A percentile compares a stretch with the other conserved stretches of the same genome.
phyloP scores from a whole-genome alignment of 352 stramenopile genomes.

The Phytophthora idaei region DNA sequence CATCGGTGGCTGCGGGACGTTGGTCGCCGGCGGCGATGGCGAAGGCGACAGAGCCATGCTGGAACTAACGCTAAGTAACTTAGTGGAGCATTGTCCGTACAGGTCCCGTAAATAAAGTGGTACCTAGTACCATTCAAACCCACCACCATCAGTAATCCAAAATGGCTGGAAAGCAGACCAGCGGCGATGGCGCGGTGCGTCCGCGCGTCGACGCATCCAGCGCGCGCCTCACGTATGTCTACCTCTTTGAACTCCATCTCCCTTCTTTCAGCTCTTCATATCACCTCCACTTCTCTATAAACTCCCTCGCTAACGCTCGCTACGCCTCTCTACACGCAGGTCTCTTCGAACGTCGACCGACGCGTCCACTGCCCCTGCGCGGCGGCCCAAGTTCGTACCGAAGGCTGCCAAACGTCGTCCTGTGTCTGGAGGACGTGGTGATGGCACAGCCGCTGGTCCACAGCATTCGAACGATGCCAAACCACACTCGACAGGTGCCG shows the following conservation, averaged over 20 bases:
- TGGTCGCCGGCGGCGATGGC: neutral
- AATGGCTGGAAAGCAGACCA: conserved; percentile 51
- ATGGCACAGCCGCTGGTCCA: conserved; percentile 3
- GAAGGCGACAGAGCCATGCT: neutral
- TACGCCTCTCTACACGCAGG: conserved; percentile 31
- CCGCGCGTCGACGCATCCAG: conserved; percentile 76
- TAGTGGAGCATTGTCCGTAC: no score
- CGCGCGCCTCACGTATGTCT: conserved; percentile 64
- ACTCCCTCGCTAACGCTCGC: conserved; percentile 4
- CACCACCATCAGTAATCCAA: conserved; percentile 2
- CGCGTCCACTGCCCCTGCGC: conserved; percentile 37
- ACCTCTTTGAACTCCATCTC: neutral
- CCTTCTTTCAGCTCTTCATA: neutral
- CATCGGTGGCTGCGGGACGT: neutral
- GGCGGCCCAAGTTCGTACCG: conserved; percentile 80
- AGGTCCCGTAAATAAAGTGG: conserved; percentile 5
- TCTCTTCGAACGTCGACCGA: conserved; percentile 60
- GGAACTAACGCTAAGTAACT: no score
- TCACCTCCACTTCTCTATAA: neutral
- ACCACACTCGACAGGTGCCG: conserved; percentile 22
- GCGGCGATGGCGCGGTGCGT: conserved; percentile 51
- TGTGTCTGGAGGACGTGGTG: conserved; percentile 28
- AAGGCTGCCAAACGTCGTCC: conserved; percentile 71
- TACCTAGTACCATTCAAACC: conserved; percentile 10
- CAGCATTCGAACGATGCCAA: conserved; percentile 29